phyloP scores from a whole-genome alignment of 1,139 yeast genomes.

The Casaregolazyma lundiana region DNA sequence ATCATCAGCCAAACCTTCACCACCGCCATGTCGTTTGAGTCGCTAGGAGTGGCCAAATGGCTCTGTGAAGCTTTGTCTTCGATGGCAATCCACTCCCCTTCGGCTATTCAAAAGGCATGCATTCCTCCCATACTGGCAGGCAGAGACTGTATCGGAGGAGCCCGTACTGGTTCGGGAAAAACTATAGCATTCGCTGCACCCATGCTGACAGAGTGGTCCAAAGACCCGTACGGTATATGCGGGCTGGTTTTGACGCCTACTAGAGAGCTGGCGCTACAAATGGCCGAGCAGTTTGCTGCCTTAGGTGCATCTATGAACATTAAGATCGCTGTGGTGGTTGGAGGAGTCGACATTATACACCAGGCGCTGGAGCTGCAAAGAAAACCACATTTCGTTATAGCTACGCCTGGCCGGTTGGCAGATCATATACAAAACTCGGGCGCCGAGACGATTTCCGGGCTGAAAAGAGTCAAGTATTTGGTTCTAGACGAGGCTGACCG shows the following conservation, averaged over 20 bases:
- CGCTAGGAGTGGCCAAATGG: slow-evolving; percentile 82
- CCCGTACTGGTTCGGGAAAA: slow-evolving; percentile 97
- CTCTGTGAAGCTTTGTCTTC: slow-evolving; percentile 71
- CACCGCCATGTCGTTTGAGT: slow-evolving; percentile 42
- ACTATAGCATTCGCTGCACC: slow-evolving; percentile 98
- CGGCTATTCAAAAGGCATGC: slow-evolving; percentile 82
- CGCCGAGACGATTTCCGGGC: slow-evolving; percentile 77
- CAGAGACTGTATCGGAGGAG: slow-evolving; percentile 95
- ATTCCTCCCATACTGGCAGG: slow-evolving; percentile 82
- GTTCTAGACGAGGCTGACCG: slow-evolving; percentile 98
- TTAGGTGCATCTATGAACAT: slow-evolving; percentile 86
- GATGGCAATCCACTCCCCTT: slow-evolving; percentile 80
- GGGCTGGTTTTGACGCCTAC: slow-evolving; percentile 93
- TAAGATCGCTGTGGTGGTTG: slow-evolving; percentile 75
- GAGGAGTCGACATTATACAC: slow-evolving; percentile 88
- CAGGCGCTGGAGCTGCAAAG: slow-evolving; percentile 79
- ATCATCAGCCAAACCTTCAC: background rate
- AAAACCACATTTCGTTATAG: slow-evolving; percentile 90
- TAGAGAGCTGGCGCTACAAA: slow-evolving; percentile 89
- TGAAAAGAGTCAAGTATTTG: slow-evolving; percentile 68
- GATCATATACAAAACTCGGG: slow-evolving; percentile 88
- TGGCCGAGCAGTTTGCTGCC: slow-evolving; percentile 94
- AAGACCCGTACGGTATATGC: slow-evolving; percentile 88
- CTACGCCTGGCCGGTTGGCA: slow-evolving; percentile 96
- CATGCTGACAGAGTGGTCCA: slow-evolving; percentile 89